A percentile compares a stretch with the other conserved stretches of the same genome.
These are phyloP conservation scores for Coemansia sp. DNA, from an alignment of 371 early-diverging fungal species.

Conservation along the genomic window DNA sequence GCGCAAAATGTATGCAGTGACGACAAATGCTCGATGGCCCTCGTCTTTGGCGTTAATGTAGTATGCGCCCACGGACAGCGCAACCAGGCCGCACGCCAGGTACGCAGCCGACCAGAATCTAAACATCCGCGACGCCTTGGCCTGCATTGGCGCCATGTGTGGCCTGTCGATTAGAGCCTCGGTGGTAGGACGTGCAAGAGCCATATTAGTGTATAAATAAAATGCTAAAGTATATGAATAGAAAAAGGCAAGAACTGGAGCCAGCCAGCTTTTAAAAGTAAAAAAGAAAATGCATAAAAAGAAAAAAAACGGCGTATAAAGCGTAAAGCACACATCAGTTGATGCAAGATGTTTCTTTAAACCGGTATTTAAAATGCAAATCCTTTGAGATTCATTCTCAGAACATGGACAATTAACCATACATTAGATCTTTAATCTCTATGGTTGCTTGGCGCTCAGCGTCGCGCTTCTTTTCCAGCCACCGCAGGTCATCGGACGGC, in stretches of 20 bases:
- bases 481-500: slow-evolving; percentile 65
- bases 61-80: slow-evolving; percentile 24
- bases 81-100: slow-evolving; percentile 18
- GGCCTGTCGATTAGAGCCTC: background rate
- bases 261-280: background rate
- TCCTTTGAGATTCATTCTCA: background rate
- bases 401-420: slow-evolving; percentile 17
- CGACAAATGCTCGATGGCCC: slow-evolving; percentile 13
- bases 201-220: background rate
- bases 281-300: background rate
- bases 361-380: background rate
- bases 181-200: background rate
- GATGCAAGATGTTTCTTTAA: background rate
- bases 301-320: background rate
- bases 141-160: background rate
- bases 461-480: slow-evolving; percentile 60
- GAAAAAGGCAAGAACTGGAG: background rate
- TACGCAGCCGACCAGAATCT: slow-evolving; percentile 2
- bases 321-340: background rate
- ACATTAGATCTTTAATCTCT: slow-evolving; percentile 46
- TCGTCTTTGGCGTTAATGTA: slow-evolving; percentile 27
- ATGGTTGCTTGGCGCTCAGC: slow-evolving; percentile 35
- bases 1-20: slow-evolving; percentile 22
- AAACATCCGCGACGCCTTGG: slow-evolving; percentile 9
- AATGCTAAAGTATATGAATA: background rate